Percentiles rank a stretch among this genome's conserved stretches.
Conservation (phyloP, 2,329 filamentous ascomycete species). For the Biscogniauxia marginata region DNA sequence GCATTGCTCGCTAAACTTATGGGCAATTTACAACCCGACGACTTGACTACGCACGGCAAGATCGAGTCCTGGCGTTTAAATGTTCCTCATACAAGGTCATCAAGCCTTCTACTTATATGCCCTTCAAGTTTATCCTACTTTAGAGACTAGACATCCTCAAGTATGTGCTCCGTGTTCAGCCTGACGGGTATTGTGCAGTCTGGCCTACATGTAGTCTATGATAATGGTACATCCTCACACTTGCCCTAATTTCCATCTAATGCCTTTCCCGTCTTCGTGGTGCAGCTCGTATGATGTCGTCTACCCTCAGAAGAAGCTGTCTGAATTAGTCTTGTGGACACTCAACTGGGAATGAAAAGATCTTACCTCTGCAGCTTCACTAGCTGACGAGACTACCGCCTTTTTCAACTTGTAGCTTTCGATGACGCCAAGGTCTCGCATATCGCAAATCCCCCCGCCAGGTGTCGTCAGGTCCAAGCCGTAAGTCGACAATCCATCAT, state of each 20-base stretch:
- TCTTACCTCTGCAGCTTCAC: constrained; percentile 91
- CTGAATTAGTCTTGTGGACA: constrained; percentile 20
- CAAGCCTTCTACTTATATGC: no score
- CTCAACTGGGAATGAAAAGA: neutral
- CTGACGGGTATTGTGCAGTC: constrained; percentile 16
- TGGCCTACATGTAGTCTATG: constrained; percentile 23
- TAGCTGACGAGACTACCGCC: constrained; percentile 95
- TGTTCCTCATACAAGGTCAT: no score
- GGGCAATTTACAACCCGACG: no score
- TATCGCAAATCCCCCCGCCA: constrained; percentile 89
- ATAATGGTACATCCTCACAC: constrained; percentile 18
- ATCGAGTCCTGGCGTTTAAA: no score
- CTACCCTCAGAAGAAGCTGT: constrained; percentile 87
- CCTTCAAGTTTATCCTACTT: no score
- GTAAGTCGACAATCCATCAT: constrained; percentile 89
- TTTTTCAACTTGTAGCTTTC: constrained; percentile 99
- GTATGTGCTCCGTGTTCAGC: neutral
- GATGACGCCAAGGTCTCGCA: constrained; percentile 91
- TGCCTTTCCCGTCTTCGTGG: constrained; percentile 79
- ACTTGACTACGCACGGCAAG: no score
- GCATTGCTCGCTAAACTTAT: no score
- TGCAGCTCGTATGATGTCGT: constrained; percentile 95
- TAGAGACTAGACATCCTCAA: no score
- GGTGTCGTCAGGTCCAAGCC: constrained; percentile 86
- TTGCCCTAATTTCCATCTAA: constrained; percentile 39